phyloP scores from a whole-genome alignment of 1,284 basidiomycete genomes.

The Ganoderma boninense region DNA sequence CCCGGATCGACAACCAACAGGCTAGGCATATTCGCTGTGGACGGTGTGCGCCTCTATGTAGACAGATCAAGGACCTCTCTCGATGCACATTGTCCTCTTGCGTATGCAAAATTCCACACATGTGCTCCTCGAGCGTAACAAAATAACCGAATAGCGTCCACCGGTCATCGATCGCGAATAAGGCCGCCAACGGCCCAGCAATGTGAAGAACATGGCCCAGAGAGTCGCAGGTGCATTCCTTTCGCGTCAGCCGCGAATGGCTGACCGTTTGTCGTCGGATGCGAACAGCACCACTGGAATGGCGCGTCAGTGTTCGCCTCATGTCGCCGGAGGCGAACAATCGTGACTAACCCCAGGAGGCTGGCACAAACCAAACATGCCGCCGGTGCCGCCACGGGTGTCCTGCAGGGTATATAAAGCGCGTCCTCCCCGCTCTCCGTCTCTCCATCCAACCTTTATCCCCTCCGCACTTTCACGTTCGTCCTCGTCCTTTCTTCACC shows the following conservation, averaged over 20 bases:
- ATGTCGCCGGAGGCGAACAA: background rate
- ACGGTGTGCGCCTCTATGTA: too few relatives aligned
- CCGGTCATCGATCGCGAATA: too few relatives aligned
- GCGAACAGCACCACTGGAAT: background rate
- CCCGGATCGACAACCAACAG: too few relatives aligned
- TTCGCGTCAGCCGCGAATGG: background rate
- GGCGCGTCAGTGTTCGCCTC: background rate
- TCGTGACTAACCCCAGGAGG: background rate
- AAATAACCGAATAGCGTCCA: too few relatives aligned
- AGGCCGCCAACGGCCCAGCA: too few relatives aligned
- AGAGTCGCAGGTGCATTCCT: too few relatives aligned
- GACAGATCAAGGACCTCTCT: background rate
- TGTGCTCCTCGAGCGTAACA: too few relatives aligned
- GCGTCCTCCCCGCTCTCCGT: background rate
- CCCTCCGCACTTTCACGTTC: background rate
- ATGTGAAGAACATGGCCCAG: too few relatives aligned
- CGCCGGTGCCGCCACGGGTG: background rate
- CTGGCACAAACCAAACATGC: conserved; percentile 1
- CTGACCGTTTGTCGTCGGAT: background rate
- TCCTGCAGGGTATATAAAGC: background rate
- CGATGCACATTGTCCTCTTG: background rate
- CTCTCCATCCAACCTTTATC: background rate
- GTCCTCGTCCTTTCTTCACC: background rate
- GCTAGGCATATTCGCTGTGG: too few relatives aligned
- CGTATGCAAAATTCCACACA: too few relatives aligned